phyloP scores from a whole-genome alignment of 148 eudicot species.

The Rhododendron williamsianum region DNA sequence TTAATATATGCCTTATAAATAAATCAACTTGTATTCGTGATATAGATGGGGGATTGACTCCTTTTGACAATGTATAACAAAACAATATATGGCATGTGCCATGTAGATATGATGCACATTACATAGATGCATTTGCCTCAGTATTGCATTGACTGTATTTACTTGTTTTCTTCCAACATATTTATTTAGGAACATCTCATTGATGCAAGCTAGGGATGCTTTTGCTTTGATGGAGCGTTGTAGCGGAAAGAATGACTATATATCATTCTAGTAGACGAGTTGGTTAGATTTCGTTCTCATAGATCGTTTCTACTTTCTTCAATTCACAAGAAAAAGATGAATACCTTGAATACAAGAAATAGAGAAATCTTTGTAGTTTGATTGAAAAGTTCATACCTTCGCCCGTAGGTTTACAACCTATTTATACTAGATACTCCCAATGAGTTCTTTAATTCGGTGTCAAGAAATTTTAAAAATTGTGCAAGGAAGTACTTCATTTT shows the following conservation, averaged over 20 bases:
- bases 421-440: not conserved
- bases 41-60: not conserved
- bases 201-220: not conserved
- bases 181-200: not conserved
- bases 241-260: not conserved
- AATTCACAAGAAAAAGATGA: not conserved
- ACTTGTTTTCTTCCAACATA: not conserved
- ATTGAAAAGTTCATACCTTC: not conserved
- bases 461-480: too few relatives aligned
- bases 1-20: not conserved
- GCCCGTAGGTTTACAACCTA: not conserved
- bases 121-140: not conserved
- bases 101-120: not conserved
- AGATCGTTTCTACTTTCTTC: not conserved
- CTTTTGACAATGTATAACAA: not conserved
- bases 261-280: not conserved
- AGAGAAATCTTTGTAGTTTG: not conserved
- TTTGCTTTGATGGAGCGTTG: not conserved
- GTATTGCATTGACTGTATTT: not conserved
- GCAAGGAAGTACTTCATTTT: too few relatives aligned
- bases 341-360: not conserved
- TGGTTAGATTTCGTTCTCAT: not conserved
- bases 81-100: not conserved
- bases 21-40: not conserved
- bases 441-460: too few relatives aligned